Percentiles rank a stretch among this genome's conserved stretches.
These are phyloP conservation scores for Stramenopiles sp. DNA, from an alignment of 352 stramenopile genomes.

Conservation along the genomic window DNA sequence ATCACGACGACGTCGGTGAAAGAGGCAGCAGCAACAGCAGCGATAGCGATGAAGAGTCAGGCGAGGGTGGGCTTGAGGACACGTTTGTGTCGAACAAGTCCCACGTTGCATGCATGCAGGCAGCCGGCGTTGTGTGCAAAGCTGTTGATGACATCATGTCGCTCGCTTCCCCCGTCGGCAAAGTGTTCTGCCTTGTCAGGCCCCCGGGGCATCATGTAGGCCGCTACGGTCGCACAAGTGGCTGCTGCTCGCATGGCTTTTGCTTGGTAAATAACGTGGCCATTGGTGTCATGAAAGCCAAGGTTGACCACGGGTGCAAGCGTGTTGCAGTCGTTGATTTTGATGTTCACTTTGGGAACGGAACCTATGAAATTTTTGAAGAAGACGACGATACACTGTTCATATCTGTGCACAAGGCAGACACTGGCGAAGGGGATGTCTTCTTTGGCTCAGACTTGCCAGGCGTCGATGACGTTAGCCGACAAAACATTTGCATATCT, in stretches of 20 bases:
- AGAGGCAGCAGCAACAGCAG: too few species aligned
- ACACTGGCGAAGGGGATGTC: too few species aligned
- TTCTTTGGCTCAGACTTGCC: too few species aligned
- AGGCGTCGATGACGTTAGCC: too few species aligned
- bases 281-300: constrained; percentile 82
- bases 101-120: constrained; percentile 44
- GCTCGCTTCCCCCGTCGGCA: constrained; percentile 51
- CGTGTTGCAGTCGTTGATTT: constrained; percentile 87
- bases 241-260: constrained; percentile 62
- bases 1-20: too few species aligned
- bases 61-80: too few species aligned
- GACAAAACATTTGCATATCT: too few species aligned
- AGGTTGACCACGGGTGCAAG: constrained; percentile 42
- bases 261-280: constrained; percentile 96
- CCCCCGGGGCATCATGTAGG: constrained; percentile 90
- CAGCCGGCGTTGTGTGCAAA: constrained; percentile 52
- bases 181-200: constrained; percentile 84
- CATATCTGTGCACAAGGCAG: constrained; percentile 33
- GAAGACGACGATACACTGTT: constrained; percentile 29
- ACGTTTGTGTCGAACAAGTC: constrained; percentile 50
- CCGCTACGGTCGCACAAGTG: constrained; percentile 49
- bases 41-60: too few species aligned
- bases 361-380: constrained; percentile 60
- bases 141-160: constrained; percentile 40
- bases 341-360: constrained; percentile 95